phyloP scores from a whole-genome alignment of 805 yeast genomes.

The Wickerhamiella domercqiae region DNA sequence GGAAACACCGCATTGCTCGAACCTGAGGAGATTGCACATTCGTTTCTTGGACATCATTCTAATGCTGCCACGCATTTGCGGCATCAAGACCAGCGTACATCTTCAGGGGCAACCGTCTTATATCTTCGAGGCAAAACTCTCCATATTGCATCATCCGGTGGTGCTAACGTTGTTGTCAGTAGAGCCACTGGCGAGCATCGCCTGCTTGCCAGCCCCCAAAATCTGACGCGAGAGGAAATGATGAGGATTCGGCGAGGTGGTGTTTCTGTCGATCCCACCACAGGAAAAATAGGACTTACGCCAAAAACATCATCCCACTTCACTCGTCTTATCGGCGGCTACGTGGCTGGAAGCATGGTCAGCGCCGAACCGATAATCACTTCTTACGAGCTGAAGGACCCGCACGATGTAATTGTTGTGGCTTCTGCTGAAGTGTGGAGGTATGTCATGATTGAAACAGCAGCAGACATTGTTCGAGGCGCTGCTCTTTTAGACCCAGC shows the following conservation, averaged over 20 bases:
- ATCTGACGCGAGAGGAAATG: slow-evolving; percentile 50
- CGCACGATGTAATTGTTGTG: slow-evolving; percentile 73
- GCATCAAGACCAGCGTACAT: slow-evolving; percentile 61
- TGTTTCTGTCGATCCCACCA: slow-evolving; percentile 75
- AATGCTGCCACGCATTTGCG: slow-evolving; percentile 37
- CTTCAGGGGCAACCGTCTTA: slow-evolving; percentile 71
- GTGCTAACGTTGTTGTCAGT: slow-evolving; percentile 66
- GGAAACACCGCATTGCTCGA: slow-evolving; percentile 31
- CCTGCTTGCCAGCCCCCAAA: slow-evolving; percentile 74
- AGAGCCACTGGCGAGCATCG: slow-evolving; percentile 66
- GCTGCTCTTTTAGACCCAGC: slow-evolving; percentile 64
- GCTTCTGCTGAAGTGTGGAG: slow-evolving; percentile 84
- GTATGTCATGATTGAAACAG: slow-evolving; percentile 61
- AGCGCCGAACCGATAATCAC: slow-evolving; percentile 54
- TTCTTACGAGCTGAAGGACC: slow-evolving; percentile 43
- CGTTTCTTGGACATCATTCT: slow-evolving; percentile 37
- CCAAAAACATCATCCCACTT: slow-evolving; percentile 41
- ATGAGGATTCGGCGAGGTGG: slow-evolving; percentile 77
- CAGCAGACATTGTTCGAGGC: slow-evolving; percentile 78
- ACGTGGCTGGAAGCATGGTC: slow-evolving; percentile 70
- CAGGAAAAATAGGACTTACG: slow-evolving; percentile 60
- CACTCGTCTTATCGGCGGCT: slow-evolving; percentile 86
- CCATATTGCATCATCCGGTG: slow-evolving; percentile 83
- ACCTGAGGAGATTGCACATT: slow-evolving; percentile 19
- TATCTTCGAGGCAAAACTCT: slow-evolving; percentile 57